Conservation (phyloP, 2,329 filamentous ascomycete genomes). For the Diaporthe citrichinensis region DNA sequence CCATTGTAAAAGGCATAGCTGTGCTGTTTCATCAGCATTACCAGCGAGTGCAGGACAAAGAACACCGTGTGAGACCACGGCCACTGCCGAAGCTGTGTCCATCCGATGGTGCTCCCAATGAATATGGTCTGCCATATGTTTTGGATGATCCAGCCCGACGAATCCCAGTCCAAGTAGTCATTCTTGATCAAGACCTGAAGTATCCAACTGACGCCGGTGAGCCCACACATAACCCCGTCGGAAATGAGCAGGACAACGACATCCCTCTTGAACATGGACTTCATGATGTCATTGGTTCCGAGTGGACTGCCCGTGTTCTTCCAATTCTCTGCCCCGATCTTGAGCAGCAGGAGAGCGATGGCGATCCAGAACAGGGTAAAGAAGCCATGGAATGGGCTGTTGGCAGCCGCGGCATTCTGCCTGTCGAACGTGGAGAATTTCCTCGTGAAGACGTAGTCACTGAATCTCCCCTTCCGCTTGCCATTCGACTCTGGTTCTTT, state of each 20-base stretch:
- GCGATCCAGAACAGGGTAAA: constrained; percentile 85
- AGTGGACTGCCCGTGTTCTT: constrained; percentile 76
- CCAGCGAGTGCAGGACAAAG: constrained; percentile 80
- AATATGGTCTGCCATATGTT: constrained; percentile 80
- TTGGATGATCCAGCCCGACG: constrained; percentile 80
- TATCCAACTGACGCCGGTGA: constrained; percentile 75
- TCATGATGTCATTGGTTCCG: constrained; percentile 80
- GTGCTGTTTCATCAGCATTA: constrained; percentile 89
- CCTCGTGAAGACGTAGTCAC: constrained; percentile 77
- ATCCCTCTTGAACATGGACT: constrained; percentile 72
- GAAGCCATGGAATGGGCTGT: constrained; percentile 83
- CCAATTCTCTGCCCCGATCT: constrained; percentile 79
- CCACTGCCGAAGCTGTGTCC: constrained; percentile 81
- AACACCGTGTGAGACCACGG: constrained; percentile 88
- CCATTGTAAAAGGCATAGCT: constrained; percentile 86
- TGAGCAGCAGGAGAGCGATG: constrained; percentile 75
- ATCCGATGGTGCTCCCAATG: constrained; percentile 72
- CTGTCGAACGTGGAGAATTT: constrained; percentile 83
- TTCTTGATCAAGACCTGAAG: constrained; percentile 73
- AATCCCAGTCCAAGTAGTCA: constrained; percentile 77
- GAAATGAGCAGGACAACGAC: constrained; percentile 70
- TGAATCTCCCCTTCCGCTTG: constrained; percentile 53
- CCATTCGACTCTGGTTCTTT: constrained; percentile 36
- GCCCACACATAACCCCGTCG: constrained; percentile 77
- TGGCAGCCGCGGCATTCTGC: constrained; percentile 74